phyloP scores from a whole-genome alignment of 2,329 filamentous ascomycete species.

The Colletotrichum viniferum region DNA sequence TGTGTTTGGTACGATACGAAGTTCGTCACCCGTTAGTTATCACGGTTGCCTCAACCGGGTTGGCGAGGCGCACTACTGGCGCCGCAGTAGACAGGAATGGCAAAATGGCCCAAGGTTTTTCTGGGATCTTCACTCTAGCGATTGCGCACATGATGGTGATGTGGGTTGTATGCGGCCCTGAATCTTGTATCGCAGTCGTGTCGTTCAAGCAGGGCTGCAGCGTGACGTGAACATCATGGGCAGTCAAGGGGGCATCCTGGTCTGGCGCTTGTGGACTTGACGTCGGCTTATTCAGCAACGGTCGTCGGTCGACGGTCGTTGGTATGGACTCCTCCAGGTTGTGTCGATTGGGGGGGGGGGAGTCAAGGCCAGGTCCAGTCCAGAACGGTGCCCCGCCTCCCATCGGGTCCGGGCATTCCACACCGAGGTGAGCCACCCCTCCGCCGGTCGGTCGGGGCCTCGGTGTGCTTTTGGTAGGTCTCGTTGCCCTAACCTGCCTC shows the following conservation, averaged over 20 bases:
- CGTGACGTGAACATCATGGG: conserved; percentile 12
- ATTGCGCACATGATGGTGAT: conserved; percentile 7
- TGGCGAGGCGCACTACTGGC: background rate
- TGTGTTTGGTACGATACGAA: background rate
- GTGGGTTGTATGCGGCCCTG: background rate
- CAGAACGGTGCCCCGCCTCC: background rate
- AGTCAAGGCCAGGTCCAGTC: background rate
- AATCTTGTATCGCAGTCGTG: background rate
- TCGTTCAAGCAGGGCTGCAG: conserved; percentile 12
- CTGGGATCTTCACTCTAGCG: conserved; percentile 8
- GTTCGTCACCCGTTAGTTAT: background rate
- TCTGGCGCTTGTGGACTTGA: background rate
- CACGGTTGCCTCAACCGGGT: background rate
- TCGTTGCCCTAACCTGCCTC: conserved; percentile 43
- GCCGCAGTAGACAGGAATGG: background rate
- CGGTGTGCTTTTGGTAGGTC: conserved; percentile 35
- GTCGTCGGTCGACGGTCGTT: background rate
- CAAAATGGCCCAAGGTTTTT: background rate
- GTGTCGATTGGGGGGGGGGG: background rate
- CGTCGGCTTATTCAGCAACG: conserved; percentile 9
- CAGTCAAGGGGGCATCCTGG: background rate
- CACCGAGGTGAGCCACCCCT: background rate
- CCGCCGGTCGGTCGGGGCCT: background rate
- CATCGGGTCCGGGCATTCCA: background rate
- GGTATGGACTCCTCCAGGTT: background rate